Conservation (phyloP, 1,284 basidiomycete genomes). For the Violaceomyces palustris region DNA sequence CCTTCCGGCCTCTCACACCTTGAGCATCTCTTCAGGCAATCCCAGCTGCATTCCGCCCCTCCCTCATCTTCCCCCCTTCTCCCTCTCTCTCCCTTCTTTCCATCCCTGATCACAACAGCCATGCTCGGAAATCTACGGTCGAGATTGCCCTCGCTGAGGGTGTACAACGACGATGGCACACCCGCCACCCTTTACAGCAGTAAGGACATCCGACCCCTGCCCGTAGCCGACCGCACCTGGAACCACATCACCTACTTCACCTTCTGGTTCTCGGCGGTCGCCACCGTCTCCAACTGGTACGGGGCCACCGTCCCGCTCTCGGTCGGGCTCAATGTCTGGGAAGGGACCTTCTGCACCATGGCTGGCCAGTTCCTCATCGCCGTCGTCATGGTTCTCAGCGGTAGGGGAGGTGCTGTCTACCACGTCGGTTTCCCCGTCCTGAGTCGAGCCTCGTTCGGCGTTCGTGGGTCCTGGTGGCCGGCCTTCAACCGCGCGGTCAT, state of each 20-base stretch:
- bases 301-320: slow-evolving; percentile 22
- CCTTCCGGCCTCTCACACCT: no score
- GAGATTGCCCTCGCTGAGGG: slow-evolving; percentile 21
- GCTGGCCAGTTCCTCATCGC: slow-evolving; percentile 69
- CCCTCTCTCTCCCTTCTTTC: not conserved
- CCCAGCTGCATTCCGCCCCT: no score
- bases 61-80: not conserved
- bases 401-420: slow-evolving; percentile 62
- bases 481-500: slow-evolving; percentile 69
- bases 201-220: slow-evolving; percentile 35
- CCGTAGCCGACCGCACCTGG: slow-evolving; percentile 37
- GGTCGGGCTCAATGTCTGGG: slow-evolving; percentile 39
- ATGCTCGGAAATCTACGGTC: slow-evolving; percentile 16
- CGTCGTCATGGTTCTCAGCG: slow-evolving; percentile 71
- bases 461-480: slow-evolving; percentile 78
- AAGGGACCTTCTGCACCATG: slow-evolving; percentile 36
- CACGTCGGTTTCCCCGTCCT: slow-evolving; percentile 72
- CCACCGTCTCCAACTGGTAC: slow-evolving; percentile 41
- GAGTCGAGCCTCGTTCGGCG: slow-evolving; percentile 65
- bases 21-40: no score
- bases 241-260: slow-evolving; percentile 21
- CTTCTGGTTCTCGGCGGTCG: slow-evolving; percentile 47
- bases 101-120: slow-evolving; percentile 11
- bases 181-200: slow-evolving; percentile 26
- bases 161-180: slow-evolving; percentile 16